A percentile compares a stretch with the other conserved stretches of the same genome.
These are phyloP conservation scores for Datura wrightii DNA, from an alignment of 257 asterid species.

Conservation along the genomic window DNA sequence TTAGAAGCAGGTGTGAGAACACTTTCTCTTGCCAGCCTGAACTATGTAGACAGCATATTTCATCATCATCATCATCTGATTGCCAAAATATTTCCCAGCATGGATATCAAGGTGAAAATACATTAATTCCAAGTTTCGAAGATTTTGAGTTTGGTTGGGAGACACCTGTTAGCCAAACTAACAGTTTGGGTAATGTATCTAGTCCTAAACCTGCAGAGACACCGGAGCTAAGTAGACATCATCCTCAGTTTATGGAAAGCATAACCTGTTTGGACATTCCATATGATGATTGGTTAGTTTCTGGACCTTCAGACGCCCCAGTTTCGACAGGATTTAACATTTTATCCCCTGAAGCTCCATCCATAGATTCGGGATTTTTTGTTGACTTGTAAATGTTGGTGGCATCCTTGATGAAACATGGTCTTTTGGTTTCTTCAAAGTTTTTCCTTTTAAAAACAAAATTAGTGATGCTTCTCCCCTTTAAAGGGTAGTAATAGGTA, in stretches of 20 bases:
- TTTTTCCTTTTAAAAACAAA: conserved; percentile 17
- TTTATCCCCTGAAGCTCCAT: conserved; percentile 53
- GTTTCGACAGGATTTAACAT: conserved; percentile 39
- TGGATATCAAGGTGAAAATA: conserved; percentile 40
- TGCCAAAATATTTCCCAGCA: conserved; percentile 42
- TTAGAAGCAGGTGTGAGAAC: conserved; percentile 31
- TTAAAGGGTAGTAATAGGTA: conserved; percentile 1
- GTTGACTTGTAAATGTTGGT: conserved; percentile 41
- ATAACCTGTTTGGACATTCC: conserved; percentile 36
- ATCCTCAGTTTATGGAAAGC: conserved; percentile 43
- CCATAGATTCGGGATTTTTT: conserved; percentile 44
- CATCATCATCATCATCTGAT: not conserved
- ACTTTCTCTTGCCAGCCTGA: conserved; percentile 34
- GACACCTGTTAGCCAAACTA: conserved; percentile 37
- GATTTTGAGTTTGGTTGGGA: conserved; percentile 43
- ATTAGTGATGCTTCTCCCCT: conserved; percentile 17
- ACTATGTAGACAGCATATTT: not conserved
- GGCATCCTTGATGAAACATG: conserved; percentile 3
- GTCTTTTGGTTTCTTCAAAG: not conserved
- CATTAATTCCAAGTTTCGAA: conserved; percentile 29
- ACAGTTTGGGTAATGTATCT: conserved; percentile 37
- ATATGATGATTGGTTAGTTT: conserved; percentile 50
- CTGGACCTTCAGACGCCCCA: conserved; percentile 37
- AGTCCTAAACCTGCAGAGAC: conserved; percentile 32
- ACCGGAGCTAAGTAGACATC: conserved; percentile 29